Base-by-base conservation (phyloP, 805 yeast genomes). In the Ogataea henricii region DNA sequence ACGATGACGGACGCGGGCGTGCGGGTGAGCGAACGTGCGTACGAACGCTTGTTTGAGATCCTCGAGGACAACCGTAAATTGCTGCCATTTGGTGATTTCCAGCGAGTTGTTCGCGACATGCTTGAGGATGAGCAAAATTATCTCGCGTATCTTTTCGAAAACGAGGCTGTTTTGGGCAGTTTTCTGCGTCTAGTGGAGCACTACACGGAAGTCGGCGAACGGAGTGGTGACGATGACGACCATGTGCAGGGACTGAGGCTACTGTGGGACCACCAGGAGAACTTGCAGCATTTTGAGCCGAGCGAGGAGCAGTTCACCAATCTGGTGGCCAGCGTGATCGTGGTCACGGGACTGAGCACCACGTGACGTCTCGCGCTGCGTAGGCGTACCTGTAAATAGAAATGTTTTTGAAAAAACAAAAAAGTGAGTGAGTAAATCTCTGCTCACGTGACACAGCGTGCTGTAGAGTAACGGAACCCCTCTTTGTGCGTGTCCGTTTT, bases 31-130 rank as follows among this genome's bases (percentile, higher is more conserved):
- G 20, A 26, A 6, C 46, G 46, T 7, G 35, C 36, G 7, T 49
- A 46, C 40, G 34, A 40, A 21, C 20, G 44, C 3, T 14, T 43
- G 14, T 48, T 56, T 21, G 40, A 44, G 13, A 37, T 36, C 16
- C 26, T 53, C 8, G 30, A 46, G 16, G 40, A 42, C 4, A 32
- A 42, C 33, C 41, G 26, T 10, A 35, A 48, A 9, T 4, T 27
- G 12, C 22, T 54, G 14, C 32, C 45, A 39, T 53, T 52, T 21
- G 48, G 47, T 9, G 40, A 46, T 21, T 54, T 57, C 30, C 56
- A 57, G 42, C 29, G 36, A 2, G 17, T 51, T 5, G 36, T 55
- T 2, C 34, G 34, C 18, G 47, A 41, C 9, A 22, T 52, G 25
- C 41, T 52, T 18, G 46, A 49, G 29, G 47, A 44, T 17, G 48